A percentile compares a stretch with the other conserved stretches of the same genome.
Evolutionary conservation across 208 protist species (phyloP).

Genomic region (Leishmania lainsoni): DNA sequence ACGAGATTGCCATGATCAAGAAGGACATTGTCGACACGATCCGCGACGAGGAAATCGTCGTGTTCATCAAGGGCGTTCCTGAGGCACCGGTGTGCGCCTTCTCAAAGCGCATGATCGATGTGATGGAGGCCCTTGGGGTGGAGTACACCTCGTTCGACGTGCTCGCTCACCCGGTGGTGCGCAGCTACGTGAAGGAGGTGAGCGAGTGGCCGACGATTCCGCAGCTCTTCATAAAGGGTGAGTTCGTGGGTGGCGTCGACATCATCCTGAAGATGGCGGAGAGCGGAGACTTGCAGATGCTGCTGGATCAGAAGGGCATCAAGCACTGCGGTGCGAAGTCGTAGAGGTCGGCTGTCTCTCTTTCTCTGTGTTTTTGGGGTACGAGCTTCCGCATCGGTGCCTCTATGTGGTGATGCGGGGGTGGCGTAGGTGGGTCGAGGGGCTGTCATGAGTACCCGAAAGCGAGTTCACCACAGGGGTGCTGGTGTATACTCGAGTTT

Average conservation of each 20-base stretch:
- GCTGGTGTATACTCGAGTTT: conserved; percentile 15
- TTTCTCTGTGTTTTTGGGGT: not conserved
- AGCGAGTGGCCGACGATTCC: conserved; percentile 97
- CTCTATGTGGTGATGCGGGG: not conserved
- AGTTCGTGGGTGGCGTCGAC: conserved; percentile 95
- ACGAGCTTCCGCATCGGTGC: not conserved
- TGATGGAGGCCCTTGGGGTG: conserved; percentile 91
- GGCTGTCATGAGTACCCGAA: not conserved
- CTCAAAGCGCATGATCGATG: conserved; percentile 91
- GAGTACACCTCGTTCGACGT: conserved; percentile 95
- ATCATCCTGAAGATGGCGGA: conserved; percentile 93
- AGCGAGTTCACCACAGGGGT: conserved; percentile 12
- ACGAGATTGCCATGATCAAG: conserved; percentile 87
- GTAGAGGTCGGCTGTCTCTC: not conserved
- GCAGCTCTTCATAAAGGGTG: conserved; percentile 95
- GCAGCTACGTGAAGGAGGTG: conserved; percentile 94
- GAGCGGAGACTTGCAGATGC: conserved; percentile 78
- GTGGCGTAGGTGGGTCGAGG: not conserved
- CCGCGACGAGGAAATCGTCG: conserved; percentile 87
- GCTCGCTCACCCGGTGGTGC: conserved; percentile 89
- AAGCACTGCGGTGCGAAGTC: conserved; percentile 58
- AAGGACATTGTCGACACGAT: conserved; percentile 91
- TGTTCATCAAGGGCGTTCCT: conserved; percentile 97
- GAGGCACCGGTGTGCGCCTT: conserved; percentile 97
- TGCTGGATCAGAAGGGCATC: conserved; percentile 86